Evolutionary conservation across 108 stramenopile species (phyloP), one percentile per base, ranked within the genome.

Genomic region (Skeletonema marinoi): DNA sequence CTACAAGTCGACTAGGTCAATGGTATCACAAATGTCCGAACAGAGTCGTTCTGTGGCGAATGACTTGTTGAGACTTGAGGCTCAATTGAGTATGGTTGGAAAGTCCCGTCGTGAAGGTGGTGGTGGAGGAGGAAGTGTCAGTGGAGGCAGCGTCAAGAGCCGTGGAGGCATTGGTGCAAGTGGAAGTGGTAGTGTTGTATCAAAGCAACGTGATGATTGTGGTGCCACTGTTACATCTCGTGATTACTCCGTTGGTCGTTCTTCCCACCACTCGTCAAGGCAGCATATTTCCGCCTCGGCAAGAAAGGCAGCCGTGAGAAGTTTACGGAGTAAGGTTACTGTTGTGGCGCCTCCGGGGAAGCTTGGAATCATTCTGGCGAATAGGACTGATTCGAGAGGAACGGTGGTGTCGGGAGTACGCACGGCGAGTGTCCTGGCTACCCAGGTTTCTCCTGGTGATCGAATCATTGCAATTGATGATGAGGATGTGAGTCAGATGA

Each of bases 401-500:
- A 96, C 95, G 0, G 90, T 94, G n/a, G 95, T 96, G 30, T 93
- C 93, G 7, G 93, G 93, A 10, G 93, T 96, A 32, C 84, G 95
- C 33, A 92, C 91, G 6, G 89, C 91, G 3, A 83, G 80, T 58
- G 93, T 92, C 7, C 72, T 96, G 76, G 91, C 86, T 3, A 87
- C 91, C 2, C 79, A 89, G 58, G 89, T 96, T 1, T 82, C 85
- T 16, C 95, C 95, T 29, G 93, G 93, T 2, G 95, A 96, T 77
- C 80, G 95, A 8, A 96, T 96, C 54, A 83, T 93, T 61, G 93
- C 90, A 11, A 96, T 96, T 77, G 95, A 96, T 72, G 95, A 90
- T 3, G 95, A 96, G 77, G 95, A 96, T 85, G 95, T 96, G 11
- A 88, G 88, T 61, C 89, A 90, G 69, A 96, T 96, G 93, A 92